Base-by-base conservation (phyloP, 257 asterid species). In the Gentiana macrophylla region DNA sequence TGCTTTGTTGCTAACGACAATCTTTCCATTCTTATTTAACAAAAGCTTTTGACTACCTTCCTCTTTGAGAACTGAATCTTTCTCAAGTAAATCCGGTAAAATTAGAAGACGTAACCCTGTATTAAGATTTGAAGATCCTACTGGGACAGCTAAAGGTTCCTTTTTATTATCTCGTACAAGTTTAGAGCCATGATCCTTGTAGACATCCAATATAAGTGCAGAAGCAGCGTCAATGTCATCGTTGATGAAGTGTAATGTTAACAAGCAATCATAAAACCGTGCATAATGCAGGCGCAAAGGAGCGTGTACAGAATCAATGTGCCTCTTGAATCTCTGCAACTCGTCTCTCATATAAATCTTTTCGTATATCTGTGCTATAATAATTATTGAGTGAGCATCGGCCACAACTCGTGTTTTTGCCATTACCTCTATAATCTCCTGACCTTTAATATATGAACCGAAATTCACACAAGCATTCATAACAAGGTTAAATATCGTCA, bases 401-500 rank as follows among this genome's bases (percentile, higher is more conserved):
- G 77, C 94, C 54, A 62, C 49, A 8, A 79, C 87, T 56, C 95
- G 88, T 32, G 70, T 56, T 67, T 47, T 63, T 3, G 96, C 77
- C 98, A 91, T 87, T 59, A 83, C 69, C 82, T 84, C 98, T 49
- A 87, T 71, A 58, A 84, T 67, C 68, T 61, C 77, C 50, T 76
- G 87, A 55, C 84, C 94, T 65, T 78, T 87, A 61, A 74, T 72
- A 57, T 84, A 73, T 24, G 84, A 77, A 62, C 77, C 78, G 55
- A 76, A 87, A 63, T 85, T 78, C 67, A 68, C 80, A 65, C 95
- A 87, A 12, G 83, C 87, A 74, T 84, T 84, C 55, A 91, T 92
- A 73, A 91, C 81, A 55, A 87, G 87, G 75, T 87, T 87, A 64
- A 84, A 91, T 48, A 84, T 66, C 65, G 70, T 43, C 7, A 73